These are phyloP conservation scores for Aspergillus fumigatus DNA, from an alignment of 2,329 filamentous ascomycete species.

Conservation along the genomic window DNA sequence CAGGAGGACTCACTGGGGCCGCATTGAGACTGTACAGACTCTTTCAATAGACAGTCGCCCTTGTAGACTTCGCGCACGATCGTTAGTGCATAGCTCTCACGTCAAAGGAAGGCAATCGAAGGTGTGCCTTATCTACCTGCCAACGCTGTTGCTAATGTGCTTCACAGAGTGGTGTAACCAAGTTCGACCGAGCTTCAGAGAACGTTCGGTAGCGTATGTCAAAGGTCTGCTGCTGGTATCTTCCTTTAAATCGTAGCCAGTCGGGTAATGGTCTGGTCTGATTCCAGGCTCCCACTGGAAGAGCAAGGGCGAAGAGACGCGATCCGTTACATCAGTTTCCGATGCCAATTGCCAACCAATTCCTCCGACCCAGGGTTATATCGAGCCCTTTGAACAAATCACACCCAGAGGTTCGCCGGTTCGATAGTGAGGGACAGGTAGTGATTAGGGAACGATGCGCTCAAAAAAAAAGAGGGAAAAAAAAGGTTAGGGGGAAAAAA, in stretches of 20 bases:
- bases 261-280: constrained; percentile 4
- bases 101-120: background rate
- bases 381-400: background rate
- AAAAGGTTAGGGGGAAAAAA: background rate
- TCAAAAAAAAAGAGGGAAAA: background rate
- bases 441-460: constrained; percentile 1
- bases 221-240: background rate
- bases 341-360: constrained; percentile 6
- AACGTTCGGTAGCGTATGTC: background rate
- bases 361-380: background rate
- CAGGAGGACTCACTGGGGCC: constrained; percentile 32
- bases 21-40: constrained; percentile 24
- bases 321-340: constrained; percentile 22
- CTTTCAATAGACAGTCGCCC: background rate
- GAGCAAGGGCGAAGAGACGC: constrained; percentile 19
- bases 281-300: constrained; percentile 11
- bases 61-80: background rate
- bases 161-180: background rate
- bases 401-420: background rate
- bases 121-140: background rate
- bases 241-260: background rate
- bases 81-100: background rate
- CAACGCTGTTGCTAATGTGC: background rate
- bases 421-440: background rate
- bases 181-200: background rate